A percentile compares a stretch with the other conserved stretches of the same genome.
phyloP scores from a whole-genome alignment of 2,329 filamentous ascomycete species.

The Pseudocercospora fuligena region DNA sequence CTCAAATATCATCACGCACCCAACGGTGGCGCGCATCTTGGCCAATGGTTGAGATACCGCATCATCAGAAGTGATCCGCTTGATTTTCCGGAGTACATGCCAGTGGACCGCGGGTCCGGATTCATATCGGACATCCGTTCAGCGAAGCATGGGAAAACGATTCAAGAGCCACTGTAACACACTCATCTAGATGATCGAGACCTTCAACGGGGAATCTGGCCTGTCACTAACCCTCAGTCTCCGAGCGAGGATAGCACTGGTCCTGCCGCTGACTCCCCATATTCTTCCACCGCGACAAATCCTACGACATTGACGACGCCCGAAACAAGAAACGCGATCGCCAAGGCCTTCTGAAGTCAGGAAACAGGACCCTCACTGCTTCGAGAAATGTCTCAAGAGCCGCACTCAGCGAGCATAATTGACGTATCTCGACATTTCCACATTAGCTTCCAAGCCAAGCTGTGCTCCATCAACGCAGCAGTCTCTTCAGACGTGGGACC shows the following conservation, averaged over 20 bases:
- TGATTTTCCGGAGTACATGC: background rate
- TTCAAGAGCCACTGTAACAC: background rate
- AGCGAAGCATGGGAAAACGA: background rate
- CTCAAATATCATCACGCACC: background rate
- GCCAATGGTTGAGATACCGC: background rate
- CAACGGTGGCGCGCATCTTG: background rate
- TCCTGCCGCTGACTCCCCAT: background rate
- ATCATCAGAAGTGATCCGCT: background rate
- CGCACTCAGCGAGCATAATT: background rate
- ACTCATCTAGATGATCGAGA: background rate
- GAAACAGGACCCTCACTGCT: no score
- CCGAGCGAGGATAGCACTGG: background rate
- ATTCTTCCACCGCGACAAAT: no score
- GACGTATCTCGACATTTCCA: background rate
- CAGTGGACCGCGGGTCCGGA: background rate
- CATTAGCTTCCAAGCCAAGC: background rate
- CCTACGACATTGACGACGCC: no score
- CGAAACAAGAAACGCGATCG: no score
- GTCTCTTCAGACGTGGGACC: background rate
- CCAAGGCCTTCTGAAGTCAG: background rate
- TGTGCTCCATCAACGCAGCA: background rate
- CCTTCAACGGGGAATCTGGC: background rate
- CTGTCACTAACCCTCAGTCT: background rate
- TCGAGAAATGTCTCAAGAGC: background rate
- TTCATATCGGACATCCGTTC: background rate